A percentile compares a stretch with the other conserved stretches of the same genome.
phyloP scores from a whole-genome alignment of 345 rosid species.

The Acer negundo region DNA sequence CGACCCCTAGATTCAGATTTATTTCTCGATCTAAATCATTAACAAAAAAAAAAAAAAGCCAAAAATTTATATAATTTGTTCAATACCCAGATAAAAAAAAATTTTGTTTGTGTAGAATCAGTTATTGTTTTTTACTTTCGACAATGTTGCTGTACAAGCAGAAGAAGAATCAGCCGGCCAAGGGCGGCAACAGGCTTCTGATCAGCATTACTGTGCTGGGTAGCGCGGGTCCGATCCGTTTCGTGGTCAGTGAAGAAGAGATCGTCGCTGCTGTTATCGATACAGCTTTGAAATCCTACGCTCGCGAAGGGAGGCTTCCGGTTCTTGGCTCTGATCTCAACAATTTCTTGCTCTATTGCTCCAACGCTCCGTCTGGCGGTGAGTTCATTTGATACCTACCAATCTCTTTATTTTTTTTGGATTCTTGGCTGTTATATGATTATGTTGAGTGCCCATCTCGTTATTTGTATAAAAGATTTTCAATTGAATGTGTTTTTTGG shows the following conservation, averaged over 20 bases:
- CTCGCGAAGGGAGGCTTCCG: slow-evolving; percentile 99
- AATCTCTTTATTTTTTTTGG: background rate
- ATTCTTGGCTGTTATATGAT: background rate
- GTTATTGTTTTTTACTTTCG: slow-evolving; percentile 3
- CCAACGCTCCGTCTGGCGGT: slow-evolving; percentile 68
- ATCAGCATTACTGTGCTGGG: slow-evolving; percentile 85
- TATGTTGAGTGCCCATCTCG: background rate
- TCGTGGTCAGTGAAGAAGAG: slow-evolving; percentile 77
- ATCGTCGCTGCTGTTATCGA: slow-evolving; percentile 78
- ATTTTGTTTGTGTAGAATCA: slow-evolving; percentile 12
- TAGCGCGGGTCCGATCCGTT: slow-evolving; percentile 95
- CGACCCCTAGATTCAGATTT: slow-evolving; percentile 62
- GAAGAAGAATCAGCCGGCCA: slow-evolving; percentile 65
- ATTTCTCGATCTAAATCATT: background rate
- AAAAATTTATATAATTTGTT: slow-evolving; percentile 8
- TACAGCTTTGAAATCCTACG: slow-evolving; percentile 76
- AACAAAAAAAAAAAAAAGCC: background rate
- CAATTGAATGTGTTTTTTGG: background rate
- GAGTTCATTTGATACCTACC: slow-evolving; percentile 9
- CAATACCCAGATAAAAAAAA: background rate
- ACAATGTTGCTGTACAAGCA: slow-evolving; percentile 83
- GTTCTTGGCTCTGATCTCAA: slow-evolving; percentile 79
- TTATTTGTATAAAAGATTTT: background rate
- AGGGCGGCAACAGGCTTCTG: slow-evolving; percentile 76
- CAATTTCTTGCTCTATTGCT: slow-evolving; percentile 76